Evolutionary conservation across 164 flowering plant species (phyloP), one percentile per base, ranked within the genome.

Genomic region (Piper betle): DNA sequence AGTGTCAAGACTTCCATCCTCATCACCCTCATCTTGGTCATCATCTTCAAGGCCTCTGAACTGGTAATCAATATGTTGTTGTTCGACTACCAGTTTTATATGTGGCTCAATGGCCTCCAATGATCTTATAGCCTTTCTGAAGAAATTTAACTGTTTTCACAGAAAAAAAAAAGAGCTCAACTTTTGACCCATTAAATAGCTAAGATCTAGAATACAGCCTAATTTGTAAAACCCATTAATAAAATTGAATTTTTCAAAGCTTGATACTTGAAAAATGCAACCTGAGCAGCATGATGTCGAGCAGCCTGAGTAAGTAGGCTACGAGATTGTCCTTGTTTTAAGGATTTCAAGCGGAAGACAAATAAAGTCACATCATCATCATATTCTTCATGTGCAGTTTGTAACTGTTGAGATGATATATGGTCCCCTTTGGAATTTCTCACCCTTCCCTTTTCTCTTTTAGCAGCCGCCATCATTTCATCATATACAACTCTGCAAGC

Each of bases 251-350:
- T 6, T 13, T 2, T 55, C 15, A 13, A 53, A 11, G 50, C 50
- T 52, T 55, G 33, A 72, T 71, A 63, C 2, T 43, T 18, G 63
- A 20, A 17, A 52, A 58, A 11, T n/a, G 39, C 66, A 73, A 92
- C 98, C 93, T 89, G 96, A 60, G 98, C 93, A 71, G 93, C 96
- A 81, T 92, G 93, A 69, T 92, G 98, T 42, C 98, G 78, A 62
- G 91, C 84, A 55, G 96, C 96, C 80, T 92, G 98, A 33, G 96
- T 89, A 50, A 92, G 78, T 74, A 92, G 91, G 72, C 93, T 89
- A 6, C 91, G 80, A 17, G 88, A 81, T 64, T 92, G 96, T 57
- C 98, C 98, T 74, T 82, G 84, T 72, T 82, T 89, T 61, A 92
- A 74, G 54, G 98, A 92, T 73, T 87, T 80, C 75, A 89, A 67